Evolutionary conservation across 1,139 yeast genomes (phyloP).

Genomic region (Pichia terricola): DNA sequence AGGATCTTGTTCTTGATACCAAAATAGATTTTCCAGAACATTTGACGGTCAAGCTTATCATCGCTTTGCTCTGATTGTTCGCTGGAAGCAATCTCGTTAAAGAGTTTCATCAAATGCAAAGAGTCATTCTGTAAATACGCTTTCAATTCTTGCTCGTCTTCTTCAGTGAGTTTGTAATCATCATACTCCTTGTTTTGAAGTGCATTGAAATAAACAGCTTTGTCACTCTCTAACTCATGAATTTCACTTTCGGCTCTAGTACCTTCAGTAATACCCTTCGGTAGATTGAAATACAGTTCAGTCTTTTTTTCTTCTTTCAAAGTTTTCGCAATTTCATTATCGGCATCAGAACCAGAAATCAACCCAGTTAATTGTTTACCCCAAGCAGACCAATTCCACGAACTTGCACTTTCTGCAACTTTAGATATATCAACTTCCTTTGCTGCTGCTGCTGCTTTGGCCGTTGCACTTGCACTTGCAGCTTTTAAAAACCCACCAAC

Average conservation of each 20-base stretch:
- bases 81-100: slow-evolving; percentile 50
- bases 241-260: slow-evolving; percentile 53
- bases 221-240: slow-evolving; percentile 39
- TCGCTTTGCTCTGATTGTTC: not conserved
- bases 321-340: not conserved
- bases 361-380: slow-evolving; percentile 6
- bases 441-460: slow-evolving; percentile 5
- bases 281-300: slow-evolving; percentile 35
- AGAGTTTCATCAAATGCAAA: slow-evolving; percentile 45
- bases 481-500: slow-evolving; percentile 45
- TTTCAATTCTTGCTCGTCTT: slow-evolving; percentile 30
- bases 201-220: slow-evolving; percentile 32
- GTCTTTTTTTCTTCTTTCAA: slow-evolving; percentile 23
- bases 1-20: slow-evolving; percentile 44
- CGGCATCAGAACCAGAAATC: slow-evolving; percentile 8
- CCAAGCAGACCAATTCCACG: slow-evolving; percentile 11
- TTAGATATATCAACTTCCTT: slow-evolving; percentile 9
- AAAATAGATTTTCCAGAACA: slow-evolving; percentile 77
- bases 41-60: slow-evolving; percentile 17
- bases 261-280: slow-evolving; percentile 27
- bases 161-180: slow-evolving; percentile 23
- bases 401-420: slow-evolving; percentile 9
- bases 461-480: slow-evolving; percentile 8
- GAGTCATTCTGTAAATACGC: slow-evolving; percentile 36
- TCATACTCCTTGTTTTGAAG: slow-evolving; percentile 13